phyloP scores from a whole-genome alignment of 2,329 filamentous ascomycete genomes.

The Cladosporium sphaerospermum region DNA sequence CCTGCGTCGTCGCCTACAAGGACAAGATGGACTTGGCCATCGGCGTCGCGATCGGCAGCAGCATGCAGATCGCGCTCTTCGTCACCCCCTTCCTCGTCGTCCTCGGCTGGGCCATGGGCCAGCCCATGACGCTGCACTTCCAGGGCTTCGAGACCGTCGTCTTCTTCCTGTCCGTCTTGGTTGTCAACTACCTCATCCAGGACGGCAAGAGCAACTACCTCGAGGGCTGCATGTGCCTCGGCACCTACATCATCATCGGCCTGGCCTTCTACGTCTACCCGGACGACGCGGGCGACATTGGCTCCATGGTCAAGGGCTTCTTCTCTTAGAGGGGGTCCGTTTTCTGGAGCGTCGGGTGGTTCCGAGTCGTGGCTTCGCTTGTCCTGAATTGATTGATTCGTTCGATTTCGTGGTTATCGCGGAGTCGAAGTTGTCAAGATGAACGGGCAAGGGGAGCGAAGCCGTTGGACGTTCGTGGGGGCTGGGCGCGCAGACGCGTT shows the following conservation, averaged over 20 bases:
- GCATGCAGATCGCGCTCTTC: conserved; percentile 52
- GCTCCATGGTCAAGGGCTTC: conserved; percentile 15
- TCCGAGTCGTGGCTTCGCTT: neutral
- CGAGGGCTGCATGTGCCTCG: conserved; percentile 61
- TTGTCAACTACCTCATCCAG: conserved; percentile 81
- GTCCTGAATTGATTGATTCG: neutral
- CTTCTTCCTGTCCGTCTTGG: conserved; percentile 75
- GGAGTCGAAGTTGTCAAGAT: too few relatives aligned
- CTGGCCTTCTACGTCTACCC: conserved; percentile 57
- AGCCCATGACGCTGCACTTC: conserved; percentile 66
- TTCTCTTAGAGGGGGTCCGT: neutral
- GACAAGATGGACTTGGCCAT: conserved; percentile 54
- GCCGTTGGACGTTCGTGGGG: too few relatives aligned
- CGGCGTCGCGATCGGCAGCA: conserved; percentile 49
- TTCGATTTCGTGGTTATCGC: neutral
- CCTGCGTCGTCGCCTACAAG: conserved; percentile 50
- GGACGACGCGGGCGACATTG: conserved; percentile 39
- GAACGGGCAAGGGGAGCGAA: too few relatives aligned
- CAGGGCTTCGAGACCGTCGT: conserved; percentile 84
- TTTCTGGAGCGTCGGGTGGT: too few relatives aligned
- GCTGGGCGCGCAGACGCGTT: too few relatives aligned
- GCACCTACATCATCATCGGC: conserved; percentile 54
- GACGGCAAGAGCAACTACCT: conserved; percentile 84
- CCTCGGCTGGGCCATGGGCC: conserved; percentile 49
- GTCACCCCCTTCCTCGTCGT: conserved; percentile 53